A percentile compares a stretch with the other conserved stretches of the same genome.
Evolutionary conservation across 2,329 filamentous ascomycete genomes (phyloP).

Genomic region (Paecilomyces fulvus): DNA sequence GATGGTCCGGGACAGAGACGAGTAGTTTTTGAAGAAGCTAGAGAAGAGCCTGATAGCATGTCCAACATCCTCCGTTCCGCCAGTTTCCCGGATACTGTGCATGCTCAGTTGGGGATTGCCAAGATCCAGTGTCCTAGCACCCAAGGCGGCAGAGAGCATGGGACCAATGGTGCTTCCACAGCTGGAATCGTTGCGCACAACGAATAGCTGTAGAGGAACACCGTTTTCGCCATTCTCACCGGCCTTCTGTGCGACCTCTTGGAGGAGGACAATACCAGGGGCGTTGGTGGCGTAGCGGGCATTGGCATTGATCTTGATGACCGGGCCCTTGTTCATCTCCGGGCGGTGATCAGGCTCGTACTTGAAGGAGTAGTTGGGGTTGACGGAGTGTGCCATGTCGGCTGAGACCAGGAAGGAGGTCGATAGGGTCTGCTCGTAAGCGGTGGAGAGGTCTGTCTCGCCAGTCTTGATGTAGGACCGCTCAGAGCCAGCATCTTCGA

Average conservation of each 20-base stretch:
- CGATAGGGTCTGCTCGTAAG: slow-evolving; percentile 85
- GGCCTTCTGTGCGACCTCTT: slow-evolving; percentile 68
- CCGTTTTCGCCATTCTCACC: slow-evolving; percentile 49
- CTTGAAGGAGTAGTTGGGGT: slow-evolving; percentile 89
- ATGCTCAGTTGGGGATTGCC: slow-evolving; percentile 93
- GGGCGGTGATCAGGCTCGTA: slow-evolving; percentile 88
- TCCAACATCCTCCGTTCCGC: slow-evolving; percentile 78
- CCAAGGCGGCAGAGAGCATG: slow-evolving; percentile 83
- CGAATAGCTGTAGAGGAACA: slow-evolving; percentile 89
- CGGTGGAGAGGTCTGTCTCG: slow-evolving; percentile 61
- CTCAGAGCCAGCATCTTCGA: slow-evolving; percentile 45
- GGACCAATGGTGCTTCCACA: slow-evolving; percentile 96
- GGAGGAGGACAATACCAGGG: slow-evolving; percentile 83
- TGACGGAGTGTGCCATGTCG: slow-evolving; percentile 94
- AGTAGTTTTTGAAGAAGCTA: slow-evolving; percentile 78
- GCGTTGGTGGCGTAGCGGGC: slow-evolving; percentile 95
- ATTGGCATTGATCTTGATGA: slow-evolving; percentile 98
- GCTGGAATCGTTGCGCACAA: slow-evolving; percentile 88
- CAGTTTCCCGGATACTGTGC: slow-evolving; percentile 94
- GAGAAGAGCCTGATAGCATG: slow-evolving; percentile 79
- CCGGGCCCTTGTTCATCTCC: slow-evolving; percentile 91
- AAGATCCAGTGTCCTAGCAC: slow-evolving; percentile 80
- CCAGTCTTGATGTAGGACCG: slow-evolving; percentile 55
- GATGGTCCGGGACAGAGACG: slow-evolving; percentile 73
- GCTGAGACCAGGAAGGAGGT: slow-evolving; percentile 91